Evolutionary conservation across 192 early-diverging fungal species (phyloP).

Genomic region (Coemansia sp.): DNA sequence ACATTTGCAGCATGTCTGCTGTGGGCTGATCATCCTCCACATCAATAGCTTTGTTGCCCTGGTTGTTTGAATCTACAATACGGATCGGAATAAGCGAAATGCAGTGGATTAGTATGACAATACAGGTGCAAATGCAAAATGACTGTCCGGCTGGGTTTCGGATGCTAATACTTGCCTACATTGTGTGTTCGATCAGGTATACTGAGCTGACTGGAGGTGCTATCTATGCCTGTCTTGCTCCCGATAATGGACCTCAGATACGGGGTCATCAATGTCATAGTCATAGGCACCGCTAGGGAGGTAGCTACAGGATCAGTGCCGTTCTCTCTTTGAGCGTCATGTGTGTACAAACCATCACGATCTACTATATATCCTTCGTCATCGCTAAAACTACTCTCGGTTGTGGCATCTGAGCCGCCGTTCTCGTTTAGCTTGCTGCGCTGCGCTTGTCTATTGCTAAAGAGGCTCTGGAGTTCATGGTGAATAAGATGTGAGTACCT

Average conservation of each 20-base stretch:
- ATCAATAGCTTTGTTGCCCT: neutral
- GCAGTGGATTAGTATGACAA: neutral
- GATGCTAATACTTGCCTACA: neutral
- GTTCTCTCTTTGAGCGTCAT: neutral
- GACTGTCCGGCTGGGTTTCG: neutral
- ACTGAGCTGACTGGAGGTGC: neutral
- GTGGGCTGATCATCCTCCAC: neutral
- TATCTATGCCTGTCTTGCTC: neutral
- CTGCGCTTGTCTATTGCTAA: neutral
- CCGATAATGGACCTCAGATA: neutral
- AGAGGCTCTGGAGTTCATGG: neutral
- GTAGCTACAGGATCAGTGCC: neutral
- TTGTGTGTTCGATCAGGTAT: neutral
- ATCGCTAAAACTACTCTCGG: neutral
- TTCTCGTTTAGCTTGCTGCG: neutral
- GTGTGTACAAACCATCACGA: neutral
- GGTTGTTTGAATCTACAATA: neutral
- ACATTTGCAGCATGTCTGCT: neutral
- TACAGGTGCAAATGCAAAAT: neutral
- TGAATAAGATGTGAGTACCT: conserved; percentile 16
- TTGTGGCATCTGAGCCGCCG: neutral
- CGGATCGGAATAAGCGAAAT: neutral
- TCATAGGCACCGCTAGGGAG: neutral
- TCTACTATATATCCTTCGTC: neutral
- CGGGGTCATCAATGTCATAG: neutral